phyloP scores from a whole-genome alignment of 345 rosid genomes.

The Eutrema heterophyllum region DNA sequence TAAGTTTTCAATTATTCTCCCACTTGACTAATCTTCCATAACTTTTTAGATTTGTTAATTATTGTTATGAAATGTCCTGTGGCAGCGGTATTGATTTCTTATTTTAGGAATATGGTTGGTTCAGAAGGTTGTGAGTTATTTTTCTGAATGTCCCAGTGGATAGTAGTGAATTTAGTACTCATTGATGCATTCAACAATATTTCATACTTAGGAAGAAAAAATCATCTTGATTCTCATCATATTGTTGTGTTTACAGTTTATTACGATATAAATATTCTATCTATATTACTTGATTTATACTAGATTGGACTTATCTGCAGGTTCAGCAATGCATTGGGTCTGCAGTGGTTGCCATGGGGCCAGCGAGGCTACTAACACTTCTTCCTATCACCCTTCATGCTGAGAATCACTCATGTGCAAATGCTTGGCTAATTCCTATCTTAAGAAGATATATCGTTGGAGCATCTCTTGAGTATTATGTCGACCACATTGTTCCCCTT shows the following conservation, averaged over 20 bases:
- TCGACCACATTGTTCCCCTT: conserved; percentile 82
- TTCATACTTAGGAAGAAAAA: background rate
- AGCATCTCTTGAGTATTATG: conserved; percentile 69
- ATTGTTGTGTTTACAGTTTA: background rate
- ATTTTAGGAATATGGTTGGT: background rate
- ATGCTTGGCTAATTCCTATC: conserved; percentile 78
- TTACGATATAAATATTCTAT: background rate
- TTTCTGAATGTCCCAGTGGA: background rate
- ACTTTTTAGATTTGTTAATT: background rate
- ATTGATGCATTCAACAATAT: background rate
- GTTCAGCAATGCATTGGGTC: conserved; percentile 77
- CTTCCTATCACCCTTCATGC: conserved; percentile 60
- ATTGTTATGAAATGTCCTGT: background rate
- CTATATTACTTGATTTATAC: conserved; percentile 13
- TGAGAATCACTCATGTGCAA: conserved; percentile 51
- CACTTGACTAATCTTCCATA: background rate
- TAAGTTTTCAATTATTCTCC: conserved; percentile 34
- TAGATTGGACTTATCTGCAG: conserved; percentile 42
- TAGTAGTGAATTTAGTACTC: background rate
- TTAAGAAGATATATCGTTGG: conserved; percentile 58
- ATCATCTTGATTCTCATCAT: background rate
- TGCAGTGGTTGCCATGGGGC: conserved; percentile 81
- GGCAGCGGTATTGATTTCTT: background rate
- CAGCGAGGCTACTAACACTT: conserved; percentile 58
- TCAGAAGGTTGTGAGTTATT: background rate